Percentiles rank a stretch among this genome's conserved stretches.
Evolutionary conservation across 192 early-diverging fungal species (phyloP).

Genomic region (Backusella parvicylindrica): DNA sequence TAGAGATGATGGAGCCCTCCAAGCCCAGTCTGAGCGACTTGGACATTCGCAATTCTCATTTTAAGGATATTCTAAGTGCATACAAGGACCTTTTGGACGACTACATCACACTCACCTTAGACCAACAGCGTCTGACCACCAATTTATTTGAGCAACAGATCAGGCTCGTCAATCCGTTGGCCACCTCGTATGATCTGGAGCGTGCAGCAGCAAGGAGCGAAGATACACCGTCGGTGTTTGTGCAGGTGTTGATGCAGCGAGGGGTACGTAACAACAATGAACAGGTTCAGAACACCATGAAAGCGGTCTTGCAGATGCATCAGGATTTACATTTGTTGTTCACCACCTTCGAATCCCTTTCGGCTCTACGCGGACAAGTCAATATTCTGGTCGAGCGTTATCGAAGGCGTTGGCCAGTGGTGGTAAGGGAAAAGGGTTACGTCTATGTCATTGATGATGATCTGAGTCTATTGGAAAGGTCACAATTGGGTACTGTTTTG

Average conservation of each 20-base stretch:
- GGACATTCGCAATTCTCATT: not conserved
- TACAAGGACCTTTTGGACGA: not conserved
- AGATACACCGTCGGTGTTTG: not conserved
- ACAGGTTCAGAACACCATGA: not conserved
- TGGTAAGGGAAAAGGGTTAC: not conserved
- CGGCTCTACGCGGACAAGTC: not conserved
- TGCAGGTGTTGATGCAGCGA: not conserved
- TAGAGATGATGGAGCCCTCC: not conserved
- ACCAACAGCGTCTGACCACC: not conserved
- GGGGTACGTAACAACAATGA: not conserved
- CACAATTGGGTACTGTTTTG: not conserved
- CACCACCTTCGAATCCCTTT: not conserved
- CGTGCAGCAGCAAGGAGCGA: not conserved
- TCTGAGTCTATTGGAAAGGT: not conserved
- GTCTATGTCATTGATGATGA: conserved; percentile 2
- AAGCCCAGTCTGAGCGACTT: not conserved
- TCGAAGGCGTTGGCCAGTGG: not conserved
- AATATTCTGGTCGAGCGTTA: conserved; percentile 1
- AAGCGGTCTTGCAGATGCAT: not conserved
- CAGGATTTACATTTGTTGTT: not conserved
- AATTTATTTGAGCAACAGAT: not conserved
- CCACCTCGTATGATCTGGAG: not conserved
- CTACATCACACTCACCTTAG: not conserved
- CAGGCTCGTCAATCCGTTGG: not conserved
- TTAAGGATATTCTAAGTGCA: not conserved